These are phyloP conservation scores for Phlebiopsis gigantea DNA, from an alignment of 768 basidiomycete species.

Conservation along the genomic window DNA sequence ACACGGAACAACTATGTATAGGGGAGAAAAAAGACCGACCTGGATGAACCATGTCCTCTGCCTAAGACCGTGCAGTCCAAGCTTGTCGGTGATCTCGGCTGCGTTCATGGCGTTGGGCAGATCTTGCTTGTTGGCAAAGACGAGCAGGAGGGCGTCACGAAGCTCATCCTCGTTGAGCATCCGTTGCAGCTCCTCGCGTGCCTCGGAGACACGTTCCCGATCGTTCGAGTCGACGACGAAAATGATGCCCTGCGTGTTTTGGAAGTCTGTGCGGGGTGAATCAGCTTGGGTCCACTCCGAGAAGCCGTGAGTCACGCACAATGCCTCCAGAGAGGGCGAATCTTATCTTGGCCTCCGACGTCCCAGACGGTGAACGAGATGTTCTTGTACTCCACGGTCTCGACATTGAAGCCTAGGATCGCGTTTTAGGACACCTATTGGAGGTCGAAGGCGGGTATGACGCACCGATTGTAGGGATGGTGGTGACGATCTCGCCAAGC, in stretches of 20 bases:
- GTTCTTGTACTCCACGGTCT: constrained; percentile 99
- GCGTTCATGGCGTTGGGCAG: constrained; percentile 99
- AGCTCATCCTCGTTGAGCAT: constrained; percentile 99
- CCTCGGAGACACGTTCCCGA: constrained; percentile 98
- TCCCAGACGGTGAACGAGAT: constrained; percentile 99
- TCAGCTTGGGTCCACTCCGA: constrained; percentile 12
- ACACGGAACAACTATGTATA: background rate
- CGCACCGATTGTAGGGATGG: constrained; percentile 98
- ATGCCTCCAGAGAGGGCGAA: constrained; percentile 99
- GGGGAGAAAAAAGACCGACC: constrained; percentile 39
- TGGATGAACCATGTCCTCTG: constrained; percentile 98
- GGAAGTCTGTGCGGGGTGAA: constrained; percentile 73
- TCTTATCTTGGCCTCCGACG: constrained; percentile 99
- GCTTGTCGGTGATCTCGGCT: constrained; percentile 98
- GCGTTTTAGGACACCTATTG: constrained; percentile 17
- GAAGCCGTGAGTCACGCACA: constrained; percentile 54
- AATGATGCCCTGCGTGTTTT: constrained; percentile 99
- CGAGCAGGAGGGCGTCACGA: constrained; percentile 94
- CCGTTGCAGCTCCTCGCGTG: constrained; percentile 97
- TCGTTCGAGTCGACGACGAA: constrained; percentile 99
- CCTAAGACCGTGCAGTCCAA: constrained; percentile 94
- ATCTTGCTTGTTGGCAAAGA: constrained; percentile 99
- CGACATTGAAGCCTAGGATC: constrained; percentile 91
- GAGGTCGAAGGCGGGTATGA: constrained; percentile 17
- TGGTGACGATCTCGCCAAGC: constrained; percentile 99